Base-by-base conservation (phyloP, 345 rosid genomes). In the Firmiana major region DNA sequence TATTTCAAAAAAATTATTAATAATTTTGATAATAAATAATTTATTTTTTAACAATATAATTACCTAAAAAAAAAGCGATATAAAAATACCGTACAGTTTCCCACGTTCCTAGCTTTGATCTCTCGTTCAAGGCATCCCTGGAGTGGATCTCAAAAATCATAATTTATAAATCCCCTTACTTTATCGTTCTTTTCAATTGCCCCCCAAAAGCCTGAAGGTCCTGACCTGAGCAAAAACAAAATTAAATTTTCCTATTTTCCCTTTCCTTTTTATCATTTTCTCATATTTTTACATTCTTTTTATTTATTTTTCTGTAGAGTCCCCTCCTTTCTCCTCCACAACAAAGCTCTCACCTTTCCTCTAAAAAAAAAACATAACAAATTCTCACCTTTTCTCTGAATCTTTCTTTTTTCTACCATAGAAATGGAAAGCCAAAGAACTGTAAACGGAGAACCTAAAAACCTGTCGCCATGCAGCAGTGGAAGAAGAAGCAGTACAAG, bases 341-440 rank as follows among this genome's bases (percentile, higher is more conserved):
- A 3, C 12, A 40, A 59, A 45, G 17, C 49, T 21, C 43, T 31
- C 9, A 66, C 9, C 42, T 42, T 65, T 40, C 19, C 42, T 36
- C 28, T 15, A 5, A 9, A 75, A 63, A 5, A 9, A 75, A 63
- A 36, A 49, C 34, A 0, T 31, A 74, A 60, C 36, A 76, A 76
- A 51, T 34, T 53, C 78, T 22, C 0, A 42, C 60, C 15, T 53
- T 26, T 38, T 53, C 62, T 65, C 64, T 48, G 70, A 63, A 71
- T 53, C 63, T 70, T 58, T 3, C 1, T 28, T 49, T 49, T 49
- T 60, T 58, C 49, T 69, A 13, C 73, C 31, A 12, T 22, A 58
- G 46, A 77, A 64, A 86, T 86, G 88, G 84, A 84, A 78, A 80
- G 74, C 71, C 86, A 80, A 40, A 79, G 75, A 70, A 54, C 75